Evolutionary conservation across 306 rosid species (phyloP), one percentile per base, ranked within the genome.

Genomic region (Glycine latifolia): DNA sequence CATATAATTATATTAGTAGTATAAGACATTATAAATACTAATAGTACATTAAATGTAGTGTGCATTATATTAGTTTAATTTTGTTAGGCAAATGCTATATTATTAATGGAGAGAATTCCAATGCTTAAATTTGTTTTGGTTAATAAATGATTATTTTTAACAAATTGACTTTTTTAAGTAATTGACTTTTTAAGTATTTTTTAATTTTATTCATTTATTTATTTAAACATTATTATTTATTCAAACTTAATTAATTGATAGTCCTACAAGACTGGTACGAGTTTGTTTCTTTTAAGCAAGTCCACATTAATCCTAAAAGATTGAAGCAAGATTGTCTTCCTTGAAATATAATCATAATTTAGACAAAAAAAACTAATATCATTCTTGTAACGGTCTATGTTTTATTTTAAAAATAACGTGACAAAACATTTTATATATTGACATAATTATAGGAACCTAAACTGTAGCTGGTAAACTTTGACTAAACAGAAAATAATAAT

Each of bases 401-500:
- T 66, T 54, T 66, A 60, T 75, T 84, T 72, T 72, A 35, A 2
- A 56, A 62, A 26, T 26, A 26, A 59, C 55, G 44, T 67, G 86
- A 62, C 52, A 63, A 47, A 58, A 35, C 26, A 78, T 69, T 53
- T 26, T 65, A 37, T 39, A 35, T 65, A 65, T 37, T 37, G 71
- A 14, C 49, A 11, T 7, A 39, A 39, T 65, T 65, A 65, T 3
- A 13, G 10, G 49, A 37, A 12, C 20, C 46, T 12, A 63, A 63
- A 65, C 48, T 65, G 71, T 35, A 65, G 71, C 26, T 65, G 71
- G 10, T 67, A 74, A 70, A 73, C 43, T 78, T 86, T 88, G 89
- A 85, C 83, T 13, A 54, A 62, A 43, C 47, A 50, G 16, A 48
- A 7, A 20, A 26, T 33, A 63, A 63, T 5, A 35, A 20, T 26